A percentile compares a stretch with the other conserved stretches of the same genome.
These are phyloP conservation scores for Ceraceosorus guamensis DNA, from an alignment of 1,284 basidiomycete genomes.

Conservation along the genomic window DNA sequence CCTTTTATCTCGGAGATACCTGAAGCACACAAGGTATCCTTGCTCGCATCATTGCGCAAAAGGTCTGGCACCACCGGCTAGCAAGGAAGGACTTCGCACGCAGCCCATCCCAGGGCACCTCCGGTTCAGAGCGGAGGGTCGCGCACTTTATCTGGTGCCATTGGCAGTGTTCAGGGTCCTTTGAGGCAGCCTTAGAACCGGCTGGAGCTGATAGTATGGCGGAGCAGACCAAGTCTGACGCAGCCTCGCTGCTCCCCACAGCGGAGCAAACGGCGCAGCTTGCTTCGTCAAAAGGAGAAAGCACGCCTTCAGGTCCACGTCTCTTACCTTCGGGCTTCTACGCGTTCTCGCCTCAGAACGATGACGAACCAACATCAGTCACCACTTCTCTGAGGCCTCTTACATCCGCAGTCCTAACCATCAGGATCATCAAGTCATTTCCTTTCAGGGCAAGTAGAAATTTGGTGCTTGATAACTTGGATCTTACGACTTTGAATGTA, in stretches of 20 bases:
- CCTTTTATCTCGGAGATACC: no score
- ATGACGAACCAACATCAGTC: neutral
- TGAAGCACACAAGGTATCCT: no score
- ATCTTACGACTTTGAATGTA: constrained; percentile 71
- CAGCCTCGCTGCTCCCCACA: neutral
- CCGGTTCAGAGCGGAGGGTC: no score
- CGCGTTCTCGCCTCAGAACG: neutral
- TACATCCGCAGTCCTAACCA: constrained; percentile 71
- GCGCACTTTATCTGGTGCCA: no score
- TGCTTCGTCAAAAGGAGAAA: neutral
- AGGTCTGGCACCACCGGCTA: no score
- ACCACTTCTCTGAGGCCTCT: constrained; percentile 54
- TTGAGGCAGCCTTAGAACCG: no score
- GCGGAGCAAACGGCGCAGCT: neutral
- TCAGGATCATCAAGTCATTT: constrained; percentile 92
- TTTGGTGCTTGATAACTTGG: constrained; percentile 72
- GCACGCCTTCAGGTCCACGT: neutral
- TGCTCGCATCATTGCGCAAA: no score
- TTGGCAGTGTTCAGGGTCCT: no score
- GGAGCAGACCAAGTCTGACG: neutral
- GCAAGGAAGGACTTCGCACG: no score
- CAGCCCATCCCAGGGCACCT: no score
- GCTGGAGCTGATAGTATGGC: no score
- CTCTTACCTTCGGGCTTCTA: neutral
- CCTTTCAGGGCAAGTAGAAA: constrained; percentile 82